These are phyloP conservation scores for Neurospora tetrasperma DNA, from an alignment of 495 filamentous ascomycete genomes.

Conservation along the genomic window DNA sequence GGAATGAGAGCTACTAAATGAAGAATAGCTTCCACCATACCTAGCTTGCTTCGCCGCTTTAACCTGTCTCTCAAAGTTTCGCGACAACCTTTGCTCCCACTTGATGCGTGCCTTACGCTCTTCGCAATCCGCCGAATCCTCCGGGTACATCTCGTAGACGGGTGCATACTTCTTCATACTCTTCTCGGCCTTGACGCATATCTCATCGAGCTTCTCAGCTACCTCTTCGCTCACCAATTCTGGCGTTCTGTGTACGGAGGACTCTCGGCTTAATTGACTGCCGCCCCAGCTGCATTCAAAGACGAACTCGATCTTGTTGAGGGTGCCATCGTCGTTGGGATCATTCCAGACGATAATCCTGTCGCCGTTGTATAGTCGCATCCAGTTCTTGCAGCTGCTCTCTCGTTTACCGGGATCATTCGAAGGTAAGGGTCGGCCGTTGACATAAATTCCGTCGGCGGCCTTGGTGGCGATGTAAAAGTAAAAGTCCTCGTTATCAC, in stretches of 20 bases:
- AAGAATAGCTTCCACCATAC: neutral
- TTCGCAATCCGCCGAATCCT: neutral
- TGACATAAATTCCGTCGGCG: slow-evolving; percentile 59
- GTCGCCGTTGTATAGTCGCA: slow-evolving; percentile 62
- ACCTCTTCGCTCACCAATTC: slow-evolving; percentile 6
- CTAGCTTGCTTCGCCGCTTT: neutral
- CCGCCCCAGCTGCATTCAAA: slow-evolving; percentile 40
- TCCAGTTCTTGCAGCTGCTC: slow-evolving; percentile 39
- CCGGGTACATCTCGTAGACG: neutral
- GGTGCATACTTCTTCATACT: neutral
- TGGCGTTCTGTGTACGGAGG: slow-evolving; percentile 8
- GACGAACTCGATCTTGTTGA: slow-evolving; percentile 26
- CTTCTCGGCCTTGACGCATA: slow-evolving; percentile 19
- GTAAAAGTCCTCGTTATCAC: slow-evolving; percentile 41
- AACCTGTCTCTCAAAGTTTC: neutral
- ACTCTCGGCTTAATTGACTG: slow-evolving; percentile 22
- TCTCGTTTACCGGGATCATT: slow-evolving; percentile 16
- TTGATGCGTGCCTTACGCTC: neutral
- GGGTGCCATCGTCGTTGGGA: neutral
- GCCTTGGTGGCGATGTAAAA: slow-evolving; percentile 67
- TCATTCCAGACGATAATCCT: slow-evolving; percentile 50
- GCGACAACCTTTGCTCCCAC: neutral
- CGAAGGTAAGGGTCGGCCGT: slow-evolving; percentile 48
- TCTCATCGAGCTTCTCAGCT: slow-evolving; percentile 20
- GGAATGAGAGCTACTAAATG: neutral